These are phyloP conservation scores for Tulasnella calospora DNA, from an alignment of 768 basidiomycete species.

Conservation along the genomic window DNA sequence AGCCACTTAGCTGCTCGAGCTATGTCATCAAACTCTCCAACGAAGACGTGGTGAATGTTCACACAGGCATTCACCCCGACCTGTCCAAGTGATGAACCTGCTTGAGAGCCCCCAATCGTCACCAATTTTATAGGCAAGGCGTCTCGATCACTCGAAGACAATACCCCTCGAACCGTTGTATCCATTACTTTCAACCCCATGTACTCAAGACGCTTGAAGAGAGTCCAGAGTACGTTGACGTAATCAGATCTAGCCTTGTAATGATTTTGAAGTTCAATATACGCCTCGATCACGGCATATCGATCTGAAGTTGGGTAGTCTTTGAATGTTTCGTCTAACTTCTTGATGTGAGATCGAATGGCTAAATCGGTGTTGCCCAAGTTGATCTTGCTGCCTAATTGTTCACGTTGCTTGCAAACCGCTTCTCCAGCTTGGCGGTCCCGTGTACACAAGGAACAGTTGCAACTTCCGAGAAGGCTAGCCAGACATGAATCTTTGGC, in stretches of 20 bases:
- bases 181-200: conserved; percentile 5
- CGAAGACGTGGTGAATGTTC: neutral
- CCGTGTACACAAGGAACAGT: conserved; percentile 8
- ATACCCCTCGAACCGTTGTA: neutral
- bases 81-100: neutral
- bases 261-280: neutral
- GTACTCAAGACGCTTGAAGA: neutral
- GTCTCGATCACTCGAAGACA: neutral
- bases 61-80: neutral
- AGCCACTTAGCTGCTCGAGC: conserved; percentile 5
- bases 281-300: neutral
- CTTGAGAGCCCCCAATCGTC: neutral
- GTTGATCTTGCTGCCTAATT: neutral
- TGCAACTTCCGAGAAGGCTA: neutral
- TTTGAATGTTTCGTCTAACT: conserved; percentile 1
- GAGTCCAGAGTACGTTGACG: neutral
- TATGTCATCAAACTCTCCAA: neutral
- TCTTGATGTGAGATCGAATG: neutral
- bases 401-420: neutral
- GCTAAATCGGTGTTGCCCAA: neutral
- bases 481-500: neutral
- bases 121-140: neutral
- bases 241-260: neutral
- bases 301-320: neutral
- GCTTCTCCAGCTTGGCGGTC: conserved; percentile 15